Percentiles rank a stretch among this genome's conserved stretches.
Conservation (phyloP, 257 asterid species). For the Jaltomata sinuosa region DNA sequence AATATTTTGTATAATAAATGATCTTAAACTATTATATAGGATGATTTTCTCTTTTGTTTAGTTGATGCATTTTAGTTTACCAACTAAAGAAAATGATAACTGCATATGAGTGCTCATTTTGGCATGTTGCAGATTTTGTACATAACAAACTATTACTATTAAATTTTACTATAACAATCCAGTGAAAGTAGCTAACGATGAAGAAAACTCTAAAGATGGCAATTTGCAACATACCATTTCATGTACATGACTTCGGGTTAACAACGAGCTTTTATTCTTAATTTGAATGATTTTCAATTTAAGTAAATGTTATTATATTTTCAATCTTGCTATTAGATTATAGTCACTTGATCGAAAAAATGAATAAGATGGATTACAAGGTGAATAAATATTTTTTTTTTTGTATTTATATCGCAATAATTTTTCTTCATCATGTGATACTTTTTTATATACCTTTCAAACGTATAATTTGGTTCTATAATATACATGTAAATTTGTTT, state of each 20-base stretch:
- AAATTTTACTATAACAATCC: neutral
- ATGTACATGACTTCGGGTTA: neutral
- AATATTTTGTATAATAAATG: too few species aligned
- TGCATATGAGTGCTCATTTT: neutral
- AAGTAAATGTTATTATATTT: neutral
- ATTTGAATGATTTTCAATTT: neutral
- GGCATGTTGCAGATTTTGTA: neutral
- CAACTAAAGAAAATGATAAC: neutral
- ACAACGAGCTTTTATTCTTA: neutral
- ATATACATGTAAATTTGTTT: too few species aligned
- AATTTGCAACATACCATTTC: neutral
- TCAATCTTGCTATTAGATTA: too few species aligned
- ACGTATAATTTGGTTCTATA: too few species aligned
- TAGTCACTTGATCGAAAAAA: neutral
- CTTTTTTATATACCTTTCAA: too few species aligned
- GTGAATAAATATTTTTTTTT: neutral
- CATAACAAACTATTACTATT: neutral
- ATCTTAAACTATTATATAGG: too few species aligned
- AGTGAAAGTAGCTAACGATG: neutral
- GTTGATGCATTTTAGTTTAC: neutral
- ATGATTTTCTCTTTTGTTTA: too few species aligned
- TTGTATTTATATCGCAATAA: neutral
- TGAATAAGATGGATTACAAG: too few species aligned
- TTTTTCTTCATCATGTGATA: neutral
- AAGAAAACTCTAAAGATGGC: neutral